A percentile compares a stretch with the other conserved stretches of the same genome.
Conservation (phyloP, 495 filamentous ascomycete genomes). For the Daldinia grandis region DNA sequence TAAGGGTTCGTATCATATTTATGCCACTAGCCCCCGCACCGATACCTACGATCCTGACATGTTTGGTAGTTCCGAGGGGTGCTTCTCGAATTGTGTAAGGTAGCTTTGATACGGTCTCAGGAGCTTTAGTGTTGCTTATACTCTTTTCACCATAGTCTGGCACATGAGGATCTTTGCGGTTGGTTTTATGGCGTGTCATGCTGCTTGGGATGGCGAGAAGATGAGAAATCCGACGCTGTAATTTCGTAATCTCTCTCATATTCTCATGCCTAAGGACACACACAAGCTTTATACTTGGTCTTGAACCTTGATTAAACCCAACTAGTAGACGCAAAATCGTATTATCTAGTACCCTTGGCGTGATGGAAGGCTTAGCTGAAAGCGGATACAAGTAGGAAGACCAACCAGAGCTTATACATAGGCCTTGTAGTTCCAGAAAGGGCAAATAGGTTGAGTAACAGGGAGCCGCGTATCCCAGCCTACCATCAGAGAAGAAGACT, state of each 20-base stretch:
- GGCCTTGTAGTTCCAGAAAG: neutral
- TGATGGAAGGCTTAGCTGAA: slow-evolving; percentile 43
- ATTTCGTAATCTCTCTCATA: slow-evolving; percentile 32
- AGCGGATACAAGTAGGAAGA: slow-evolving; percentile 3
- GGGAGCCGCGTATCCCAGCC: slow-evolving; percentile 42
- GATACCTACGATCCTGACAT: slow-evolving; percentile 58
- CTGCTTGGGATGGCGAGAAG: slow-evolving; percentile 26
- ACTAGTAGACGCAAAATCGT: neutral
- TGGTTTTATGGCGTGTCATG: slow-evolving; percentile 44
- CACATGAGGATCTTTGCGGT: slow-evolving; percentile 24
- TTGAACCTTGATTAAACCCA: neutral
- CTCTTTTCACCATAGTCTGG: slow-evolving; percentile 13
- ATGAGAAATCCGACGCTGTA: slow-evolving; percentile 38
- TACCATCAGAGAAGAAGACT: slow-evolving; percentile 35
- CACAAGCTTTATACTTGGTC: slow-evolving; percentile 29
- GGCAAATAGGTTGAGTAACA: slow-evolving; percentile 25
- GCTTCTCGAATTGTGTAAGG: slow-evolving; percentile 52
- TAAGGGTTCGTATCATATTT: slow-evolving; percentile 56
- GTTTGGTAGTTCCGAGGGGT: slow-evolving; percentile 54
- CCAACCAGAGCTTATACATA: neutral
- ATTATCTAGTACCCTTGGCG: slow-evolving; percentile 18
- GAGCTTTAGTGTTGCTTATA: slow-evolving; percentile 22
- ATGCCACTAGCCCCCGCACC: slow-evolving; percentile 61
- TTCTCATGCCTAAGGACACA: slow-evolving; percentile 2
- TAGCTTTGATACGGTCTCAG: slow-evolving; percentile 14